Percentiles rank a stretch among this genome's conserved stretches.
Conservation (phyloP, 78 protist species). For the Dictyostelium capitatum region DNA sequence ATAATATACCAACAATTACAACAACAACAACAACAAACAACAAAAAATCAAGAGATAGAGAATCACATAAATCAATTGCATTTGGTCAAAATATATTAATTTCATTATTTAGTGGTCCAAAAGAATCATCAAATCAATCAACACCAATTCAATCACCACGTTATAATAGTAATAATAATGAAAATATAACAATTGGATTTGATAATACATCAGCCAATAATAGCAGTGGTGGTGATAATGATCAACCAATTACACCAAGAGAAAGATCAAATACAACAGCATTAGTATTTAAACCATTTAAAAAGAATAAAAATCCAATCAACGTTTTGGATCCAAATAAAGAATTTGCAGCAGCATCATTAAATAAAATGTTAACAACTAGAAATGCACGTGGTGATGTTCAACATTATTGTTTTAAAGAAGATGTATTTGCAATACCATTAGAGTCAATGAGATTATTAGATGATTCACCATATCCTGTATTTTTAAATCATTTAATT, state of each 20-base stretch:
- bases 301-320: slow-evolving; percentile 13
- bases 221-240: not conserved
- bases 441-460: slow-evolving; percentile 31
- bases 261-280: slow-evolving; percentile 51
- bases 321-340: not conserved
- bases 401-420: slow-evolving; percentile 18
- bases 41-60: slow-evolving; percentile 12
- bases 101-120: slow-evolving; percentile 4
- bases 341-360: slow-evolving; percentile 11
- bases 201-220: not conserved
- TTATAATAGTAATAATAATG: not conserved
- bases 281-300: slow-evolving; percentile 3
- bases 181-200: not conserved
- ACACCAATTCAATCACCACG: slow-evolving; percentile 15
- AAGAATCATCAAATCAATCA: slow-evolving; percentile 7
- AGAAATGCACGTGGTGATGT: slow-evolving; percentile 28
- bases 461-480: slow-evolving; percentile 44
- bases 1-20: not conserved
- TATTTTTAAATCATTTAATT: slow-evolving; percentile 12
- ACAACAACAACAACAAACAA: not conserved
- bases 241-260: slow-evolving; percentile 19
- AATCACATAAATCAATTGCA: slow-evolving; percentile 28
- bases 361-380: slow-evolving; percentile 45
- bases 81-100: slow-evolving; percentile 20
- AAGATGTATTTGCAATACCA: slow-evolving; percentile 57